Percentiles rank a stretch among this genome's conserved stretches.
phyloP scores from a whole-genome alignment of 148 eudicot genomes.

The Camellia granthamiana region DNA sequence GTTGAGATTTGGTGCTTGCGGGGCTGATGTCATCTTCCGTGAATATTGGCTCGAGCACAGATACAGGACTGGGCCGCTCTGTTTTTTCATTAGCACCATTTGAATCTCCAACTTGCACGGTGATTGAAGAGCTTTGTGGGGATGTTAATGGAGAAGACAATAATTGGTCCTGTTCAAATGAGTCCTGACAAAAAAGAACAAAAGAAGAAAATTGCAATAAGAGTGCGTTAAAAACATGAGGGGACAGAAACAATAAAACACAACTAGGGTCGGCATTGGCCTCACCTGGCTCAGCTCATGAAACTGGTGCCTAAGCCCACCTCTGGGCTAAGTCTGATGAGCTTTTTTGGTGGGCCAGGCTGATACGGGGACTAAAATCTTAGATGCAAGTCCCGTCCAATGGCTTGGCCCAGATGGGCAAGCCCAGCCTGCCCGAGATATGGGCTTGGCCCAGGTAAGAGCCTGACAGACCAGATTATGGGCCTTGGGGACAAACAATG shows the following conservation, averaged over 20 bases:
- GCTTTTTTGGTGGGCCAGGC: no score
- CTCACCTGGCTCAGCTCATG: no score
- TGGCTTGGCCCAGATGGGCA: no score
- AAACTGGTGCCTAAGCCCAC: no score
- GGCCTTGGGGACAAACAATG: no score
- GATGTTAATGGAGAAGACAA: constrained; percentile 43
- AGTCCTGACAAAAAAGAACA: constrained; percentile 40
- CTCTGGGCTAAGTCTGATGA: no score
- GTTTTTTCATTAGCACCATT: constrained; percentile 39
- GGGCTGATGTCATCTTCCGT: constrained; percentile 73
- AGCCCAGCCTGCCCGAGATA: no score
- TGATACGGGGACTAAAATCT: no score
- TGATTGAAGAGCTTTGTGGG: constrained; percentile 32
- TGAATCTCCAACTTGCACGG: constrained; percentile 34
- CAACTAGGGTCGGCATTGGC: no score
- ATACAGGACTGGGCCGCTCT: constrained; percentile 80
- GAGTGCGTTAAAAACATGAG: background rate
- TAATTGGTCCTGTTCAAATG: constrained; percentile 32
- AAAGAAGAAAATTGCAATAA: background rate
- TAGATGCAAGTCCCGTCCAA: no score
- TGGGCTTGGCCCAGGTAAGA: no score
- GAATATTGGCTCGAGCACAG: constrained; percentile 83
- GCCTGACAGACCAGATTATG: no score
- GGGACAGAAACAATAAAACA: background rate
- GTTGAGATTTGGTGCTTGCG: constrained; percentile 35